phyloP scores from a whole-genome alignment of 2,329 filamentous ascomycete genomes.

The Fusarium duplospermum region DNA sequence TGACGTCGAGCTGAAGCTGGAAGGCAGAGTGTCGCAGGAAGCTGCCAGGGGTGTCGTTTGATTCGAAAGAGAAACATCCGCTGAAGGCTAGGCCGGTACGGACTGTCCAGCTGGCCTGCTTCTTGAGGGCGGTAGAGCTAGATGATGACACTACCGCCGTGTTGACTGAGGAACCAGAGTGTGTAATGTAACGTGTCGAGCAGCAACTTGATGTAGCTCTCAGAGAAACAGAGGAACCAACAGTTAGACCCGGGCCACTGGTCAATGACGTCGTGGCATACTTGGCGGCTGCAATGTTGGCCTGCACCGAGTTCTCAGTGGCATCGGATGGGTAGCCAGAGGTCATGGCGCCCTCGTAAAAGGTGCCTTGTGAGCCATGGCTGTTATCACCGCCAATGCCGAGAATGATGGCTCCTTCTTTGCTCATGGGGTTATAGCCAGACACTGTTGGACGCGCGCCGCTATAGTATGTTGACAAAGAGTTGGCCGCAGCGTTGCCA shows the following conservation, averaged over 20 bases:
- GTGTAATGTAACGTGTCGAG: slow-evolving; percentile 12
- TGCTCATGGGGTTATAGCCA: slow-evolving; percentile 24
- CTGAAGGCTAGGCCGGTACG: slow-evolving; percentile 23
- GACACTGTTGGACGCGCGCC: slow-evolving; percentile 12
- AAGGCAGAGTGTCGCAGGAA: slow-evolving; percentile 15
- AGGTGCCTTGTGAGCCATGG: slow-evolving; percentile 13
- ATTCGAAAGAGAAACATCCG: slow-evolving; percentile 21
- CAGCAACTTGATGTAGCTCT: slow-evolving; percentile 18
- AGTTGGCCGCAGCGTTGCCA: slow-evolving; percentile 17
- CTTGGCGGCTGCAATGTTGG: slow-evolving; percentile 24
- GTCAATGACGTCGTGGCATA: slow-evolving; percentile 13
- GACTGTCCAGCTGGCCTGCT: slow-evolving; percentile 25
- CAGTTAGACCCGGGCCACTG: background rate
- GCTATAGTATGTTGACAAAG: slow-evolving; percentile 17
- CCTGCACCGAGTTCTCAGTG: slow-evolving; percentile 19
- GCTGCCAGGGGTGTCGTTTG: slow-evolving; percentile 18
- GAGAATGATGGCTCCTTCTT: slow-evolving; percentile 14
- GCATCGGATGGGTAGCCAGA: slow-evolving; percentile 22
- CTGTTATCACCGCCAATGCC: slow-evolving; percentile 28
- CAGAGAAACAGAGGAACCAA: slow-evolving; percentile 21
- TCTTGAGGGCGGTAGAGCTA: slow-evolving; percentile 4
- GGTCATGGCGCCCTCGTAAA: slow-evolving; percentile 20
- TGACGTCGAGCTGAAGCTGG: background rate
- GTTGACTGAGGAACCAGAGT: slow-evolving; percentile 15
- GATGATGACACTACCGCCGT: slow-evolving; percentile 15